Evolutionary conservation across 805 yeast genomes (phyloP), one percentile per base, ranked within the genome.

Genomic region (Kazachstania taianensis): DNA sequence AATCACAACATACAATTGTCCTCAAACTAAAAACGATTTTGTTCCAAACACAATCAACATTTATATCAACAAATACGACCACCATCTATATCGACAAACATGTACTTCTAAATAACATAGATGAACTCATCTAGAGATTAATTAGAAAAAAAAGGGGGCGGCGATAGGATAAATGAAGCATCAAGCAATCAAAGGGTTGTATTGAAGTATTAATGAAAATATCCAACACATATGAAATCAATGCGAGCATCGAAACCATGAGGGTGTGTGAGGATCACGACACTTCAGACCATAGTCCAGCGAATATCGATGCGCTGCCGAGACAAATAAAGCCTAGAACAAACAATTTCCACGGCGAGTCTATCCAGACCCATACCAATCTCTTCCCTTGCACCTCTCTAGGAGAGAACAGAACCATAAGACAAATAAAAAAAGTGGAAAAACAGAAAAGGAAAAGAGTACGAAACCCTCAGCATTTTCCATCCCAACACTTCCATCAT

Each of bases 71-170:
- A 18, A 26, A 17, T 17, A 29, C 12, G n/a, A n/a, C 7, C 20
- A 8, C 10, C 9, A 13, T 12, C 20, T 15, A 12, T 4, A 32
- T n/a, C 5, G n/a, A n/a, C n/a, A n/a, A n/a, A n/a, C n/a, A n/a
- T n/a, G 7, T 20, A 14, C 4, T 15, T 27, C 37, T 39, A 39
- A 35, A 25, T 22, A 19, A 32, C 22, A 26, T 23, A 46, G 49
- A 53, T 55, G 61, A 31, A 32, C 61, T 53, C 61, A 55, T 53
- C 41, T 40, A 36, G n/a, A 28, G 10, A 23, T 15, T 31, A 35
- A 30, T 36, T 38, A 41, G 46, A 38, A 42, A 44, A 44, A 43
- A 42, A 41, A 42, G 35, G 32, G 39, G 43, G 36, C 47, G 47
- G 43, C 33, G 45, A 40, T 35, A 36, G 47, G 50, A 47, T 50